These are phyloP conservation scores for Podosphaera fusca DNA, from an alignment of 2,329 filamentous ascomycete genomes.

Conservation along the genomic window DNA sequence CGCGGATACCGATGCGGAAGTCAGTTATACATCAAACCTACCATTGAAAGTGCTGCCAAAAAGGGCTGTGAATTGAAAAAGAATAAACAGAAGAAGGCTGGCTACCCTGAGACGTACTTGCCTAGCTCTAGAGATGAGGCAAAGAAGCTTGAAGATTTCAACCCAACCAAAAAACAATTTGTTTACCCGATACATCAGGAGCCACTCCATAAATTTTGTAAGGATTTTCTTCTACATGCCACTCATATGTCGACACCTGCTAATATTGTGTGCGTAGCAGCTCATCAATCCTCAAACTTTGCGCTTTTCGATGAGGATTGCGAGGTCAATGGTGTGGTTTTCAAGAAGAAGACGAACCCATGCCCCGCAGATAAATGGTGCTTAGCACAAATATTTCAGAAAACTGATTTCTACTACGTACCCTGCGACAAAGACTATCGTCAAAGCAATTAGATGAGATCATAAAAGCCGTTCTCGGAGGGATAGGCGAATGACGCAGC, in stretches of 20 bases:
- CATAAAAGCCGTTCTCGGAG: no score
- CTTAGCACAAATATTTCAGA: no score
- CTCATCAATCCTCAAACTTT: not conserved
- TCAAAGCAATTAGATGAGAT: no score
- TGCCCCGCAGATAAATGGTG: no score
- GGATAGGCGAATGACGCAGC: no score
- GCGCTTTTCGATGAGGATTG: not conserved
- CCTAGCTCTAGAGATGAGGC: not conserved
- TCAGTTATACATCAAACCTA: not conserved
- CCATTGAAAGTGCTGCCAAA: not conserved
- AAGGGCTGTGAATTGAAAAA: not conserved
- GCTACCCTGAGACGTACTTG: not conserved
- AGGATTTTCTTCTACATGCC: not conserved
- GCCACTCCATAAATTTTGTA: not conserved
- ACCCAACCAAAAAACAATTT: not conserved
- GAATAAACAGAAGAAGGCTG: not conserved
- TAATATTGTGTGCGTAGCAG: not conserved
- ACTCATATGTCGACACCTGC: no score
- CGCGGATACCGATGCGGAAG: not conserved
- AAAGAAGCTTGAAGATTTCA: not conserved
- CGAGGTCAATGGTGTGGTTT: not conserved
- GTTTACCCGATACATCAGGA: not conserved
- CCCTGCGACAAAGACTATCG: no score
- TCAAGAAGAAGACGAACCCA: not conserved
- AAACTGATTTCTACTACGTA: no score